Percentiles rank a stretch among this genome's conserved stretches.
phyloP scores from a whole-genome alignment of 1,284 basidiomycete genomes.

The Leccinum angustisporum region DNA sequence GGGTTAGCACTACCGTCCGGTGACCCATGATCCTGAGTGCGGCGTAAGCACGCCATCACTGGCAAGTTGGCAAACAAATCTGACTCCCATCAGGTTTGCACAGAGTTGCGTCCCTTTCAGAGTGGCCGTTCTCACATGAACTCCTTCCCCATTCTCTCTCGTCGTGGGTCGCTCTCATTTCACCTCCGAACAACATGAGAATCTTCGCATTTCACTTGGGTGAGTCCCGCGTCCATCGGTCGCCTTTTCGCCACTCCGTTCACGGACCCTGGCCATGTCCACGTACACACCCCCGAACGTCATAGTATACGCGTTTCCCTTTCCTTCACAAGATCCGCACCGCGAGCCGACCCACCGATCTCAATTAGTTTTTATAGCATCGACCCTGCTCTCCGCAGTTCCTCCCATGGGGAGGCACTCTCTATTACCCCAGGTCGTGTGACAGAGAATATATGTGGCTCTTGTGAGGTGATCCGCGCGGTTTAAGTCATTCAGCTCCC shows the following conservation, averaged over 20 bases:
- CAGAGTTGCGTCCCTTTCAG: conserved; percentile 4
- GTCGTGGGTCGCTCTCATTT: conserved; percentile 4
- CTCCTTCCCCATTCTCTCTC: conserved; percentile 5
- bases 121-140: conserved; percentile 14
- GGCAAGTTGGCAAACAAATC: neutral
- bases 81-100: conserved; percentile 6
- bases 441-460: conserved; percentile 13
- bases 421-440: conserved; percentile 34
- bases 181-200: conserved; percentile 15
- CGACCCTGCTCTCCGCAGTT: conserved; percentile 19
- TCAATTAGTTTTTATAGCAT: conserved; percentile 11
- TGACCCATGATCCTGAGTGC: neutral
- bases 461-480: conserved; percentile 7
- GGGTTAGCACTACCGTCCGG: neutral
- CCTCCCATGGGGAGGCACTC: conserved; percentile 24
- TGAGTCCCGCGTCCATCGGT: conserved; percentile 6
- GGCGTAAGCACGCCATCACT: neutral
- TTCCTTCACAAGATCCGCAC: conserved; percentile 30
- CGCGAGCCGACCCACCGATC: conserved; percentile 15
- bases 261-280: conserved; percentile 9
- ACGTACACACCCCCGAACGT: conserved; percentile 13
- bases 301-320: conserved; percentile 17
- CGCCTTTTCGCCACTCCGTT: conserved; percentile 17
- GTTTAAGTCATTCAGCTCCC: neutral
- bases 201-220: conserved; percentile 14